Evolutionary conservation across 139 green algal genomes (phyloP).

Genomic region (Chlamydomonas schloesseri): DNA sequence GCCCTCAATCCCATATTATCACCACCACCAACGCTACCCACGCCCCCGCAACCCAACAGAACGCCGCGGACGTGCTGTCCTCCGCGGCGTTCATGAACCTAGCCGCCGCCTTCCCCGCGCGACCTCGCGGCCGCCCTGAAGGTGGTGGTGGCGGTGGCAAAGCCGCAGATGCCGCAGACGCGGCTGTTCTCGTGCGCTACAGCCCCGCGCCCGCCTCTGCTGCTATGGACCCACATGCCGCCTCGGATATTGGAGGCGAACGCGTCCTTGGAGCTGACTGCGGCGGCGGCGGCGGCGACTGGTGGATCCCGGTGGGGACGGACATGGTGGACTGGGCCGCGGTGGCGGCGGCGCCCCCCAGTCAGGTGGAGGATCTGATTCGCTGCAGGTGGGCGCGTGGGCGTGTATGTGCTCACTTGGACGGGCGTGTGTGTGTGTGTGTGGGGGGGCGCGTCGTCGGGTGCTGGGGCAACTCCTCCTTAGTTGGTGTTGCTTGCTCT

Average conservation of each 20-base stretch:
- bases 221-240: too few relatives aligned
- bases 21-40: too few relatives aligned
- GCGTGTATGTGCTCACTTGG: too few relatives aligned
- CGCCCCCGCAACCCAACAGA: slow-evolving; percentile 57
- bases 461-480: too few relatives aligned
- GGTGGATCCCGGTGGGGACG: slow-evolving; percentile 11
- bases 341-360: slow-evolving; percentile 54
- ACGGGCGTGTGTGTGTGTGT: background rate
- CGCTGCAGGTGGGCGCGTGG: slow-evolving; percentile 43
- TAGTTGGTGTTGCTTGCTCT: too few relatives aligned
- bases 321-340: slow-evolving; percentile 72
- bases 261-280: too few relatives aligned
- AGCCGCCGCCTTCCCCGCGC: slow-evolving; percentile 66
- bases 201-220: too few relatives aligned
- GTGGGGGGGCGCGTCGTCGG: too few relatives aligned
- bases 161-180: background rate
- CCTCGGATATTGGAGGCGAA: too few relatives aligned
- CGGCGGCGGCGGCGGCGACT: too few relatives aligned
- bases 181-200: too few relatives aligned
- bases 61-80: slow-evolving; percentile 85
- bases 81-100: slow-evolving; percentile 86
- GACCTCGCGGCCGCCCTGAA: background rate
- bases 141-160: background rate
- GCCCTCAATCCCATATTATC: too few relatives aligned
- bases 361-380: slow-evolving; percentile 67